phyloP scores from a whole-genome alignment of 2,329 filamentous ascomycete species.

The Amylocarpus encephaloides region DNA sequence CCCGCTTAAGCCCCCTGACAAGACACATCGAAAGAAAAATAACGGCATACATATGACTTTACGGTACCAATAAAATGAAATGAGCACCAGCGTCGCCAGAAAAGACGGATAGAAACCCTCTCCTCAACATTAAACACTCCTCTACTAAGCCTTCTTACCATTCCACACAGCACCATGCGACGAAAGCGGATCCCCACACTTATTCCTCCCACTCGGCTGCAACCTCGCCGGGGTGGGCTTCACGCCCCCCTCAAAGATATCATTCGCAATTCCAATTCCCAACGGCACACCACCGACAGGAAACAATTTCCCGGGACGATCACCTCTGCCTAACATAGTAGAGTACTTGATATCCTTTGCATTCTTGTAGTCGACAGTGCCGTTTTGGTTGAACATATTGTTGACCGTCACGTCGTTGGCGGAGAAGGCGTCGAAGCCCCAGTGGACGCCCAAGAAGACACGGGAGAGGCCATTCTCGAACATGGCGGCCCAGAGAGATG shows the following conservation, averaged over 20 bases:
- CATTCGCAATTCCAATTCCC: constrained; percentile 8
- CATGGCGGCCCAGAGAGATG: constrained; percentile 6
- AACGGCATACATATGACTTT: no score
- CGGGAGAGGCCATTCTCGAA: constrained; percentile 7
- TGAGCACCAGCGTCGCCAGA: no score
- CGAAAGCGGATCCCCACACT: constrained; percentile 3
- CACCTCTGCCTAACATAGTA: background rate
- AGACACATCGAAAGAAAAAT: no score
- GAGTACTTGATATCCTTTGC: constrained; percentile 6
- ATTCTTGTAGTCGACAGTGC: constrained; percentile 2
- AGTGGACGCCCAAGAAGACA: constrained; percentile 7
- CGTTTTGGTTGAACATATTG: constrained; percentile 1
- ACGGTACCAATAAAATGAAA: no score
- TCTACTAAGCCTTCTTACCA: background rate
- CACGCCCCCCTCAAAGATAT: constrained; percentile 6
- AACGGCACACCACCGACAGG: constrained; percentile 5
- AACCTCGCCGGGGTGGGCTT: constrained; percentile 2
- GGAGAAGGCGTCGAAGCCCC: constrained; percentile 8
- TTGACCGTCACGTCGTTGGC: constrained; percentile 1
- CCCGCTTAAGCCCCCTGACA: no score
- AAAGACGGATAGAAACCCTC: no score
- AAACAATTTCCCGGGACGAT: constrained; percentile 4
- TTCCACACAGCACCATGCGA: background rate
- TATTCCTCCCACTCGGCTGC: constrained; percentile 3
- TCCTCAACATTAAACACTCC: background rate